A percentile compares a stretch with the other conserved stretches of the same genome.
These are phyloP conservation scores for Ascochyta clinopodiicola DNA, from an alignment of 2,329 filamentous ascomycete genomes.

Conservation along the genomic window DNA sequence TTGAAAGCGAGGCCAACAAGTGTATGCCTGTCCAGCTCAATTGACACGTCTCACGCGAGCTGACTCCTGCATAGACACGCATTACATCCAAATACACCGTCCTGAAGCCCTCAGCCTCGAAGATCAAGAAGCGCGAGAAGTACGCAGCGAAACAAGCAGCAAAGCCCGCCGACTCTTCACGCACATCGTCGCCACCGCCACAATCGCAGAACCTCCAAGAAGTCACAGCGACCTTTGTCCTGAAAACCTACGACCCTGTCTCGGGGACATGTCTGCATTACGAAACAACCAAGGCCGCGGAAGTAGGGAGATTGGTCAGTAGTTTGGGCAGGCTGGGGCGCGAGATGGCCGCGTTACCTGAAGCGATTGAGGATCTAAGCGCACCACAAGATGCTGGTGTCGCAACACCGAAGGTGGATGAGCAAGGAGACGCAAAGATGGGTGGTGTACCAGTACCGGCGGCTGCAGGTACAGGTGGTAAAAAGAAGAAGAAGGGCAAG, in stretches of 20 bases:
- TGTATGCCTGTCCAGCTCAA: conserved; percentile 60
- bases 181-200: conserved; percentile 40
- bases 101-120: conserved; percentile 51
- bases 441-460: conserved; percentile 33
- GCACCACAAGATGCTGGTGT: conserved; percentile 34
- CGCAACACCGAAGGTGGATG: conserved; percentile 44
- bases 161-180: conserved; percentile 31
- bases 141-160: conserved; percentile 39
- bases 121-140: conserved; percentile 44
- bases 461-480: conserved; percentile 44
- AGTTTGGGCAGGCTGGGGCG: conserved; percentile 78
- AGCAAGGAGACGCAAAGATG: conserved; percentile 37
- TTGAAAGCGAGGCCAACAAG: conserved; percentile 85
- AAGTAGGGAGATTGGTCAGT: conserved; percentile 82
- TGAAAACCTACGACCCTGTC: conserved; percentile 88
- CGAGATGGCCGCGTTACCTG: conserved; percentile 60
- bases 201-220: conserved; percentile 34
- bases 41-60: conserved; percentile 16
- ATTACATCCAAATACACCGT: conserved; percentile 94
- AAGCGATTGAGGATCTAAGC: conserved; percentile 49
- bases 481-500: conserved; percentile 61
- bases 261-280: conserved; percentile 89
- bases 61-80: conserved; percentile 67
- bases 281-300: conserved; percentile 85
- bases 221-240: conserved; percentile 68